Evolutionary conservation across 1,284 basidiomycete genomes (phyloP).

Genomic region (Papiliotrema flavescens): DNA sequence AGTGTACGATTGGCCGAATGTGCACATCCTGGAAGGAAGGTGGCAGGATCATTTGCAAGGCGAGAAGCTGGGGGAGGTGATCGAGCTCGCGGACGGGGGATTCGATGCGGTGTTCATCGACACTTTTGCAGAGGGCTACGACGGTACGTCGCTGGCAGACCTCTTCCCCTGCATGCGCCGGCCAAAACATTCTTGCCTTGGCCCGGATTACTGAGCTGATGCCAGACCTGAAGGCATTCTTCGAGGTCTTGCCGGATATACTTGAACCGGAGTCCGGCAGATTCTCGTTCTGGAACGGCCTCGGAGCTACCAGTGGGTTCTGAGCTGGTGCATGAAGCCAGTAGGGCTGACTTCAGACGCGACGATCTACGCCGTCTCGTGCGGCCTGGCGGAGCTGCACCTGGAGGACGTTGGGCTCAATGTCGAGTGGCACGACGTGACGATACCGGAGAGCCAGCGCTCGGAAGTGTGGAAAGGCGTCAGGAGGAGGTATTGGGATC

Average conservation of each 20-base stretch:
- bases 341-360: constrained; percentile 56
- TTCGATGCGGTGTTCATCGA: constrained; percentile 95
- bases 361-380: constrained; percentile 88
- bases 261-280: constrained; percentile 70
- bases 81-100: constrained; percentile 51
- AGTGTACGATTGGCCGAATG: constrained; percentile 73
- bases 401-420: constrained; percentile 68
- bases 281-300: constrained; percentile 97
- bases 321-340: not conserved
- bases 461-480: constrained; percentile 50
- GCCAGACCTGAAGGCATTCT: constrained; percentile 73
- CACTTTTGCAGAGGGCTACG: constrained; percentile 86
- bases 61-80: constrained; percentile 38
- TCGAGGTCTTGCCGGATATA: constrained; percentile 74
- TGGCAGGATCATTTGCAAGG: constrained; percentile 80
- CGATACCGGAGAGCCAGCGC: constrained; percentile 42
- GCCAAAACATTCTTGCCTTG: no score
- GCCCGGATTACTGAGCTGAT: no score
- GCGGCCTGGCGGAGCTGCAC: constrained; percentile 78
- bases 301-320: constrained; percentile 82
- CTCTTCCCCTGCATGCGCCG: not conserved
- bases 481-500: constrained; percentile 47
- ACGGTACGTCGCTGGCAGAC: constrained; percentile 58
- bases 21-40: constrained; percentile 78
- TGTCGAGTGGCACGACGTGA: constrained; percentile 47